Evolutionary conservation across 148 eudicot genomes (phyloP), one percentile per base, ranked within the genome.

Genomic region (Silene uniflora): DNA sequence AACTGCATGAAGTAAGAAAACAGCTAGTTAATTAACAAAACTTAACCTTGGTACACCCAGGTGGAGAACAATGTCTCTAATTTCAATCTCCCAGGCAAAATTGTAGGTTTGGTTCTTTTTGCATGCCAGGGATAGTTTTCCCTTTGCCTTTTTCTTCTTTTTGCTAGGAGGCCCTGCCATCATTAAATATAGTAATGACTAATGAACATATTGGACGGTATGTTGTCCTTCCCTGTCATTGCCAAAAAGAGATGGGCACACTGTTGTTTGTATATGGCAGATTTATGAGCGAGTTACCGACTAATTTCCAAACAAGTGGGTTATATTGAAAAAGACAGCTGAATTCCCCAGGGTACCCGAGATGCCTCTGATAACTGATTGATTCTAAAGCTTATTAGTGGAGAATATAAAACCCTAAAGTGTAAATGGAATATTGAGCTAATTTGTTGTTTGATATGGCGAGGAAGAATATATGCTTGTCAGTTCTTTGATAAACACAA

Each of bases 361-460:
- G 49, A 66, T 42, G 39, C 69, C 46, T 66, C 39, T 23, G 47
- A 23, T 42, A 67, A 18, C 23, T 3, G 21, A 25, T 42, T 67
- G 71, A 67, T 67, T 6, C 24, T 39, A 54, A 39, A 42, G 39
- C 39, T n/a, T 63, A 27, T 24, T 9, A 24, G 67, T 63, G 67
- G 67, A 63, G 67, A 27, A 27, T 63, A 27, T 63, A 10, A 39
- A 22, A 21, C 25, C 56, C 56, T 52, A 52, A 52, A 52, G 56
- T 52, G 5, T 19, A 32, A 67, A 67, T 67, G 23, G 24, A 67
- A 19, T 10, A 67, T 39, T 7, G 10, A 6, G 17, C 56, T 52
- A 49, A 49, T 65, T n/a, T 67, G 71, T 39, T 42, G 54, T n/a
- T 67, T 67, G 13, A n/a, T 67, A n/a, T 67, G 52, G 25, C 22